Evolutionary conservation across 305 asterid genomes (phyloP).

Genomic region (Coffea humblotiana): DNA sequence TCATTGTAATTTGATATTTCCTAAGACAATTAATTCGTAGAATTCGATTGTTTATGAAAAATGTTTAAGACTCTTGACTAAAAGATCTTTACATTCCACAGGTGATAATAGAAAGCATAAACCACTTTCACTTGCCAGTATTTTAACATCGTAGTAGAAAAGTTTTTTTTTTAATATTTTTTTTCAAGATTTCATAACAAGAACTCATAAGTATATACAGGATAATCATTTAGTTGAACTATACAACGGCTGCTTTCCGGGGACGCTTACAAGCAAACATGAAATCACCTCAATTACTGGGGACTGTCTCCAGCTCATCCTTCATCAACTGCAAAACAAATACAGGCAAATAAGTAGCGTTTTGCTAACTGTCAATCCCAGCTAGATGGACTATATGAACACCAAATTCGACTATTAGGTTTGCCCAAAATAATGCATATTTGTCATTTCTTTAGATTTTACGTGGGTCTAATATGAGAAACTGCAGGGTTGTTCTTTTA

Average conservation of each 20-base stretch:
- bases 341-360: neutral
- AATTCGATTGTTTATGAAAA: too few relatives aligned
- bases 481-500: neutral
- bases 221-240: neutral
- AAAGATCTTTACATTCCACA: too few relatives aligned
- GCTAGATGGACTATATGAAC: neutral
- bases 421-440: too few relatives aligned
- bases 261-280: neutral
- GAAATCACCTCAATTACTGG: neutral
- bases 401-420: neutral
- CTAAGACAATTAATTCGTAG: too few relatives aligned
- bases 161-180: too few relatives aligned
- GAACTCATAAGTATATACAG: neutral
- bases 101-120: too few relatives aligned
- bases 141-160: too few relatives aligned
- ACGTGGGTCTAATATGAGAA: neutral
- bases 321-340: conserved; percentile 34
- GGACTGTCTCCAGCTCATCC: conserved; percentile 11
- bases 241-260: neutral
- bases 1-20: too few relatives aligned
- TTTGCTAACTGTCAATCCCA: neutral
- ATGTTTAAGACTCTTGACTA: too few relatives aligned
- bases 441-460: neutral
- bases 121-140: too few relatives aligned
- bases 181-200: too few relatives aligned